Base-by-base conservation (phyloP, 352 stramenopile genomes). In the Pythium volutum region DNA sequence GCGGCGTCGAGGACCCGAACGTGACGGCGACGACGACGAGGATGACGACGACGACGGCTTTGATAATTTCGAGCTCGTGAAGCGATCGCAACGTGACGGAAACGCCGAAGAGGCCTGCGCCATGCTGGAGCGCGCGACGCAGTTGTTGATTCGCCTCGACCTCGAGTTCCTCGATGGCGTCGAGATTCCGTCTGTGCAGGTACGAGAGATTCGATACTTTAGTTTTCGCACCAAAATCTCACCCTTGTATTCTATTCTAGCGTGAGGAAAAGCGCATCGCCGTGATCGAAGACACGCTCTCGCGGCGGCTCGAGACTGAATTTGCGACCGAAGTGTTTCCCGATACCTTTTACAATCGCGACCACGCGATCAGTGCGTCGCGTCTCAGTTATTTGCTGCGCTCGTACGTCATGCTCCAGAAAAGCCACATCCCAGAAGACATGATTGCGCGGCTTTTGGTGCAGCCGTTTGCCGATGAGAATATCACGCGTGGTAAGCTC, bases 241-340 rank as follows among this genome's bases (percentile, higher is more conserved):
- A 26, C 55, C 88, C 33, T 14, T 38, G 12, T 38, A 38, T 38
- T 14, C 12, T 38, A 14, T 12, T 38, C 7, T 38, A 43, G 81
- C 69, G 72, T 49, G 78, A 89, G 52, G 81, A 93, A 31, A 93
- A 90, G 49, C 79, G 81, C 4, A 67, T 93, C 16, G 71, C 73
- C 0, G 66, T 73, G 20, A 79, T 91, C 51, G 84, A 93, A 74
- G 81, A 91, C 60, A 84, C 79, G 29, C 64, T 93, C 29, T 53
- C 91, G 25, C 71, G 72, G 22, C 76, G 80, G n/a, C 69, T 93
- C 6, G 84, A 95, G 67, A 91, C 87, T 1, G 87, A 95, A 57
- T 87, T 95, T 38, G 76, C 83, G 29, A 92, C 87, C 11, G 84
- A 96, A 58, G 89, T 96, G 34, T 87, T 93, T 15, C 87, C 87